A percentile compares a stretch with the other conserved stretches of the same genome.
These are phyloP conservation scores for Westerdykella sp. DNA, from an alignment of 2,329 filamentous ascomycete species.

Conservation along the genomic window DNA sequence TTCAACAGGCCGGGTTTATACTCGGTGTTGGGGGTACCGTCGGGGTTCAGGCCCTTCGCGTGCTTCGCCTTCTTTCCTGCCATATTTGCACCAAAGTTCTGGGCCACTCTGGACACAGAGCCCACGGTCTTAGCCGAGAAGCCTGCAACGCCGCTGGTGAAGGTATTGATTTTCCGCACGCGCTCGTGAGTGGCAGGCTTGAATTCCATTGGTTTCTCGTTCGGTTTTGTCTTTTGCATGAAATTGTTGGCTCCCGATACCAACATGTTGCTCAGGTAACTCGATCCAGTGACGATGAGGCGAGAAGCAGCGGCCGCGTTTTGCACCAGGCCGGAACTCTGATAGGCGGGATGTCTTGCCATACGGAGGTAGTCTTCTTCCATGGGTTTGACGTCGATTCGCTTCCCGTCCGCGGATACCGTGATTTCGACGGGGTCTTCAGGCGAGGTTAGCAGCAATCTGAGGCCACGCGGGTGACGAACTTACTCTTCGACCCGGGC, in stretches of 20 bases:
- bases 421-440: conserved; percentile 74
- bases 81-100: conserved; percentile 78
- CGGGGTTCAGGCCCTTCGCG: conserved; percentile 59
- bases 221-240: conserved; percentile 71
- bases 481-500: conserved; percentile 83
- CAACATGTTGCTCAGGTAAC: conserved; percentile 70
- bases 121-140: conserved; percentile 83
- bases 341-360: conserved; percentile 84
- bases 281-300: conserved; percentile 82
- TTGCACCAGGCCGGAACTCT: conserved; percentile 77
- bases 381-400: conserved; percentile 62
- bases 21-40: conserved; percentile 56
- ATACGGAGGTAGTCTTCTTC: conserved; percentile 67
- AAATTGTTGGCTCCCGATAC: conserved; percentile 73
- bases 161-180: conserved; percentile 82
- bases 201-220: conserved; percentile 78
- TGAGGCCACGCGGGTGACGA: conserved; percentile 1
- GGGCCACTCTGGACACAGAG: conserved; percentile 73
- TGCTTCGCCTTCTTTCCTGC: conserved; percentile 55
- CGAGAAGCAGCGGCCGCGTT: conserved; percentile 84
- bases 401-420: conserved; percentile 62
- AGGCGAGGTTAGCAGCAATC: conserved; percentile 17
- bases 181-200: conserved; percentile 75
- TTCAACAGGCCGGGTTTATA: conserved; percentile 93
- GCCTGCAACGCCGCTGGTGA: conserved; percentile 71